Evolutionary conservation across 1,139 yeast genomes (phyloP).

Genomic region (Geotrichum bryndzae): DNA sequence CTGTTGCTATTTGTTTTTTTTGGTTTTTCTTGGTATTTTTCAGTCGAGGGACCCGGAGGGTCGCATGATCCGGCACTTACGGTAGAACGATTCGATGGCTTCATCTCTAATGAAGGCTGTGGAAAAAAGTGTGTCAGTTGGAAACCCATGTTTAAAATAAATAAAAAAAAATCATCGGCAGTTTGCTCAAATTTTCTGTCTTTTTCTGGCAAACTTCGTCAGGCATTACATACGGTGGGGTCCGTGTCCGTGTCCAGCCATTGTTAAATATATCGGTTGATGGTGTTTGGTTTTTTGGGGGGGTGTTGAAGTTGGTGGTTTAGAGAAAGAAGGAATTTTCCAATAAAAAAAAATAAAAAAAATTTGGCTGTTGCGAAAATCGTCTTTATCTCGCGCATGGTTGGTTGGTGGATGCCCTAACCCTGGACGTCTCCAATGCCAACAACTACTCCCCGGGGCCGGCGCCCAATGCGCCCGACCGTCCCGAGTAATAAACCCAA

Average conservation of each 20-base stretch:
- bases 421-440: neutral
- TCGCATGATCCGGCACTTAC: conserved; percentile 18
- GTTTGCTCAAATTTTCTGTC: neutral
- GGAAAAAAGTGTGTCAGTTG: conserved; percentile 1
- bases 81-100: conserved; percentile 35
- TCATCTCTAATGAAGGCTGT: conserved; percentile 32
- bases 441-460: too few species aligned
- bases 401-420: neutral
- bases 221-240: conserved; percentile 12
- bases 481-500: neutral
- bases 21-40: too few species aligned
- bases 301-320: neutral
- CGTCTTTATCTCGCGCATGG: neutral
- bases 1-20: neutral
- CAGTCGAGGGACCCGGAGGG: neutral
- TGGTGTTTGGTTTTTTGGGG: neutral
- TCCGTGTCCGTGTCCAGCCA: conserved; percentile 19
- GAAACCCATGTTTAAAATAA: neutral
- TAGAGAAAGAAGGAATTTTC: neutral
- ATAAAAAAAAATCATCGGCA: too few species aligned
- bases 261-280: neutral
- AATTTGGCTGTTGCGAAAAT: neutral
- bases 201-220: neutral
- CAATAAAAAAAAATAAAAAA: neutral
- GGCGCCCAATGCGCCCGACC: too few species aligned